These are phyloP conservation scores for Polymyxa betae DNA, from an alignment of 208 protist genomes.

Conservation along the genomic window DNA sequence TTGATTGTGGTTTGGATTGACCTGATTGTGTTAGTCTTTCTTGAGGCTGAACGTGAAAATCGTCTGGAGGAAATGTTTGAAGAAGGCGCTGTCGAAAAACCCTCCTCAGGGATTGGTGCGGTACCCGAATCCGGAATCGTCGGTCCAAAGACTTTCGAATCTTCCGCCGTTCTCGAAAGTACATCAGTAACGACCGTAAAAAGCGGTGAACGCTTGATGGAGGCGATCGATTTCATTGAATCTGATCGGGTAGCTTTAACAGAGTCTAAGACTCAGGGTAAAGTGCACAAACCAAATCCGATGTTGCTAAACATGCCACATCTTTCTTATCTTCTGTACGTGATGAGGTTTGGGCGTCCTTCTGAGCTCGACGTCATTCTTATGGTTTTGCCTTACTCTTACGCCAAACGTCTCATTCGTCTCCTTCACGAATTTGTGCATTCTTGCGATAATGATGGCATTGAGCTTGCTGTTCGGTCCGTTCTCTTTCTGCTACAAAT, in stretches of 20 bases:
- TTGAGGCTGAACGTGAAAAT: slow-evolving; percentile 81
- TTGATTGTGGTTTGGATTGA: not conserved
- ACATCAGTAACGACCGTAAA: not conserved
- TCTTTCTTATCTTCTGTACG: not conserved
- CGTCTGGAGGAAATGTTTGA: slow-evolving; percentile 76
- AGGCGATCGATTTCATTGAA: slow-evolving; percentile 51
- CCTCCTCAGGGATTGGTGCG: slow-evolving; percentile 36
- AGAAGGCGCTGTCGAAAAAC: slow-evolving; percentile 58
- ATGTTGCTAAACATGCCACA: not conserved
- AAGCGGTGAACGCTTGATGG: slow-evolving; percentile 38
- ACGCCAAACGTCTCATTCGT: not conserved
- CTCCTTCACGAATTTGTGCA: not conserved
- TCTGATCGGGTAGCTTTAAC: not conserved
- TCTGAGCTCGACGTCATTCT: slow-evolving; percentile 10
- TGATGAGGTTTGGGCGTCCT: not conserved
- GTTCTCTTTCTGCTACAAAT: not conserved
- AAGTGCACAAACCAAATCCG: not conserved
- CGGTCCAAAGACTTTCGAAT: slow-evolving; percentile 70
- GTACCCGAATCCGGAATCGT: slow-evolving; percentile 59
- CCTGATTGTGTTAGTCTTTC: slow-evolving; percentile 70
- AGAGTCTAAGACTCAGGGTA: not conserved
- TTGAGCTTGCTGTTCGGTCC: not conserved
- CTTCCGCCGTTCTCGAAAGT: slow-evolving; percentile 62
- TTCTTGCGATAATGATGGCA: not conserved
- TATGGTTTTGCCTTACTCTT: slow-evolving; percentile 35